Percentiles rank a stretch among this genome's conserved stretches.
Conservation (phyloP, 2,329 filamentous ascomycete species). For the Penicillium sp. region DNA sequence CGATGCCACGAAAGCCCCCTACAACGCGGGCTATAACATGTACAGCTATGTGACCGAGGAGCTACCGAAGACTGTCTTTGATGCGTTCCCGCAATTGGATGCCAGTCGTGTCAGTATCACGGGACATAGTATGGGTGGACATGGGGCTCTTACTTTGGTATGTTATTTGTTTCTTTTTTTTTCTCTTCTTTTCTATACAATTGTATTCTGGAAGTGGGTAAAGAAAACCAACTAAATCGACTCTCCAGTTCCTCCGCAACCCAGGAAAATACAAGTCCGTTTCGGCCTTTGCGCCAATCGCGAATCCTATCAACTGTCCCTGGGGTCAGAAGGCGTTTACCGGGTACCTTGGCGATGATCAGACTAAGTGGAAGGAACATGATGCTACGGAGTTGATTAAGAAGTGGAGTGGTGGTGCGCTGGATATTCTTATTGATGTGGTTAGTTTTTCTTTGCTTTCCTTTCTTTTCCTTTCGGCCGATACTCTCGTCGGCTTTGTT, state of each 20-base stretch:
- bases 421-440: conserved; percentile 84
- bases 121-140: conserved; percentile 95
- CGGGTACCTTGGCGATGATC: conserved; percentile 80
- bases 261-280: conserved; percentile 85
- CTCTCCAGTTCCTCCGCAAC: conserved; percentile 87
- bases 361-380: conserved; percentile 77
- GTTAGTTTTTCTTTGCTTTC: conserved; percentile 49
- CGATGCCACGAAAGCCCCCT: conserved; percentile 74
- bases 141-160: conserved; percentile 82
- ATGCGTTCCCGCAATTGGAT: conserved; percentile 70
- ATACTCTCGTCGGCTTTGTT: no score
- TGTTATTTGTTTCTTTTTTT: conserved; percentile 5
- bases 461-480: background rate
- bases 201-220: no score
- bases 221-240: no score
- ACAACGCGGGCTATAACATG: conserved; percentile 80
- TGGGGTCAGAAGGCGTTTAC: conserved; percentile 96
- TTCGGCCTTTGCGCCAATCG: conserved; percentile 84
- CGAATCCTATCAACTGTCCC: conserved; percentile 77
- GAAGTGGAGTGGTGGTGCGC: conserved; percentile 61
- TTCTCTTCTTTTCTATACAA: no score
- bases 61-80: conserved; percentile 73
- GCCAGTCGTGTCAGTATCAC: conserved; percentile 70
- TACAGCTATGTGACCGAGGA: conserved; percentile 87
- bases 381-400: conserved; percentile 88